These are phyloP conservation scores for Pulveroboletus frians DNA, from an alignment of 768 basidiomycete genomes.

Conservation along the genomic window DNA sequence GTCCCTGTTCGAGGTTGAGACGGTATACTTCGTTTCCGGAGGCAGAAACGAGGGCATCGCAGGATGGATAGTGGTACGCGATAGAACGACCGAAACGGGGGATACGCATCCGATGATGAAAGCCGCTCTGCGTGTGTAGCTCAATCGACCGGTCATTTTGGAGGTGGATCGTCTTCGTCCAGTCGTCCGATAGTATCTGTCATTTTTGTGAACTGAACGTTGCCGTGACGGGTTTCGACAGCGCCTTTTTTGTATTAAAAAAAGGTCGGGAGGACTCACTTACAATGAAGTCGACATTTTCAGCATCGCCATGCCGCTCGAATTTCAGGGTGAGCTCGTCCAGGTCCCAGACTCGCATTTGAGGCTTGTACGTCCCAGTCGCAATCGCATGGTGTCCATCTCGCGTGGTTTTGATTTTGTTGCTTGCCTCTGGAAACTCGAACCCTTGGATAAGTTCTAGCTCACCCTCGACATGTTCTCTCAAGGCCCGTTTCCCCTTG, in stretches of 20 bases:
- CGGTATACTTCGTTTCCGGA: conserved; percentile 87
- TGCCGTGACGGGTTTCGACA: neutral
- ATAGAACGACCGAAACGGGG: conserved; percentile 90
- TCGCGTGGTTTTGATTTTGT: conserved; percentile 81
- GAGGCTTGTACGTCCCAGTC: conserved; percentile 97
- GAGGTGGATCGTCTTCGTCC: conserved; percentile 97
- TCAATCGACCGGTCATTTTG: conserved; percentile 95
- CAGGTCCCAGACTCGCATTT: conserved; percentile 93
- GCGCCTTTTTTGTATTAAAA: neutral
- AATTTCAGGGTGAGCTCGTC: conserved; percentile 91
- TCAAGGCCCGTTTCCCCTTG: conserved; percentile 51
- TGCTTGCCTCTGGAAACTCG: conserved; percentile 95
- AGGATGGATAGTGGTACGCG: conserved; percentile 91
- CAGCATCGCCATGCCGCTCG: conserved; percentile 91
- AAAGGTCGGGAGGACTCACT: conserved; percentile 44
- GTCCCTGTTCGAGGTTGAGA: conserved; percentile 91
- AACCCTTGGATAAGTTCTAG: conserved; percentile 94
- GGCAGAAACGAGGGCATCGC: conserved; percentile 82
- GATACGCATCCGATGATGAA: conserved; percentile 90
- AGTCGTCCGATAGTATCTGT: conserved; percentile 93
- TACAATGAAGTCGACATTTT: conserved; percentile 98
- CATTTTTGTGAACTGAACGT: conserved; percentile 1
- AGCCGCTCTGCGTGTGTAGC: conserved; percentile 89
- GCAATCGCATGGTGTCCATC: conserved; percentile 92
- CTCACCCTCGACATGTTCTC: conserved; percentile 76